Percentiles rank a stretch among this genome's conserved stretches.
Evolutionary conservation across 179 eudicot species (phyloP).

Genomic region (Patellifolia procumbens): DNA sequence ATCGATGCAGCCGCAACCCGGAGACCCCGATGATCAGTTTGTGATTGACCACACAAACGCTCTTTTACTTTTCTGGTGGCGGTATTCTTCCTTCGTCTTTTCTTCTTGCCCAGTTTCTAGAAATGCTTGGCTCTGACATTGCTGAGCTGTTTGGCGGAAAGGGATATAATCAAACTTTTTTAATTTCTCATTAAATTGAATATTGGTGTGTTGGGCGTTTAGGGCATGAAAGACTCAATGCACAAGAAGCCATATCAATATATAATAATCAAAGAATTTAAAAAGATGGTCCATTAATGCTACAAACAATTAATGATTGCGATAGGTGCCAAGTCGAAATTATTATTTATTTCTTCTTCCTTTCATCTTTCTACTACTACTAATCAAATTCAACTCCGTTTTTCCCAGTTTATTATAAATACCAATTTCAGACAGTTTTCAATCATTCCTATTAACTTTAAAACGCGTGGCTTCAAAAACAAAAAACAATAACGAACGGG

Average conservation of each 20-base stretch:
- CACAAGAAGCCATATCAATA: background rate
- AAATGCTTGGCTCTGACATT: conserved; percentile 55
- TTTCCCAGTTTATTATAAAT: no score
- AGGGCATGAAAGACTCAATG: background rate
- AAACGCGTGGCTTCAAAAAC: no score
- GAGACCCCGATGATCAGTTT: conserved; percentile 84
- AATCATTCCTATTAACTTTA: no score
- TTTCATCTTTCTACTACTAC: background rate
- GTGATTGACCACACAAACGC: conserved; percentile 95
- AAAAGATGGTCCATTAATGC: conserved; percentile 24
- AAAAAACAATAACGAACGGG: background rate
- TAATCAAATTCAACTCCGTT: background rate
- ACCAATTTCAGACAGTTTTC: no score
- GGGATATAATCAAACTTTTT: conserved; percentile 10
- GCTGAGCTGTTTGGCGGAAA: conserved; percentile 54
- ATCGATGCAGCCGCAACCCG: conserved; percentile 89
- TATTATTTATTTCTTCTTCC: background rate
- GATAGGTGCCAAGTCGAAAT: background rate
- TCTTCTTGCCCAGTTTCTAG: conserved; percentile 56
- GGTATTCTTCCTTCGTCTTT: conserved; percentile 24
- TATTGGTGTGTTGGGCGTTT: no score
- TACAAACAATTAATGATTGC: conserved; percentile 7
- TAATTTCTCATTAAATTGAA: background rate
- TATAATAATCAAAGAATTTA: background rate
- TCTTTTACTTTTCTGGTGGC: conserved; percentile 37